Percentiles rank a stretch among this genome's conserved stretches.
Evolutionary conservation across 2,329 filamentous ascomycete species (phyloP).

Genomic region (Parafenestella ontariensis): DNA sequence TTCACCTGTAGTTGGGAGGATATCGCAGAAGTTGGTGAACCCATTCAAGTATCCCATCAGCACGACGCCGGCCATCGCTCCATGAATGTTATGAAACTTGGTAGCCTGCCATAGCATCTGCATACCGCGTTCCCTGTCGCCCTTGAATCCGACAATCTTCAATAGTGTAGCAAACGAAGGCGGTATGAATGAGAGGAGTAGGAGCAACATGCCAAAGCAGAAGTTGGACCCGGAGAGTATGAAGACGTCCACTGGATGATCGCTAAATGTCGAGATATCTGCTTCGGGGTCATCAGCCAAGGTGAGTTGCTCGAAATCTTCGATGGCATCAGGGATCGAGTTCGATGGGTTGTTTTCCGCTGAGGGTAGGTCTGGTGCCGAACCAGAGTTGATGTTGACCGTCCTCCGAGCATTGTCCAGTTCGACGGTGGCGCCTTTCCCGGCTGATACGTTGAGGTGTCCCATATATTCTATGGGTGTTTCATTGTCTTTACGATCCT

Average conservation of each 20-base stretch:
- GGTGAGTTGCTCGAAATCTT: conserved; percentile 43
- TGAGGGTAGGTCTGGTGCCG: conserved; percentile 32
- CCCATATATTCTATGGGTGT: conserved; percentile 59
- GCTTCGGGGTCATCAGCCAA: conserved; percentile 54
- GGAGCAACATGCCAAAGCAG: conserved; percentile 84
- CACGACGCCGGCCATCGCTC: conserved; percentile 84
- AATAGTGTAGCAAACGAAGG: conserved; percentile 88
- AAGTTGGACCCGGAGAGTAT: conserved; percentile 88
- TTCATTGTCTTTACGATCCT: conserved; percentile 54
- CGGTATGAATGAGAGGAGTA: conserved; percentile 91
- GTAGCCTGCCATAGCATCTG: conserved; percentile 90
- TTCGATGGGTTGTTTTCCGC: conserved; percentile 22
- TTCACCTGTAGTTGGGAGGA: conserved; percentile 71
- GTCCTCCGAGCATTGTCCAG: conserved; percentile 33
- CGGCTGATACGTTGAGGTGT: conserved; percentile 44
- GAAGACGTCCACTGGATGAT: conserved; percentile 80
- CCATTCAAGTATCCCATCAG: conserved; percentile 89
- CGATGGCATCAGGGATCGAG: conserved; percentile 30
- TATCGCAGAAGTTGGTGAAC: conserved; percentile 85
- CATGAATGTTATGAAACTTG: conserved; percentile 85
- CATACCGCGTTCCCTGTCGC: conserved; percentile 83
- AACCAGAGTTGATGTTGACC: conserved; percentile 31
- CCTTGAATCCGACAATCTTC: conserved; percentile 87
- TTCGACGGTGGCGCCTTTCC: conserved; percentile 29
- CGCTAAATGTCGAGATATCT: conserved; percentile 69